Percentiles rank a stretch among this genome's conserved stretches.
Conservation (phyloP, 2,329 filamentous ascomycete species). For the Monilinia fructigena region DNA sequence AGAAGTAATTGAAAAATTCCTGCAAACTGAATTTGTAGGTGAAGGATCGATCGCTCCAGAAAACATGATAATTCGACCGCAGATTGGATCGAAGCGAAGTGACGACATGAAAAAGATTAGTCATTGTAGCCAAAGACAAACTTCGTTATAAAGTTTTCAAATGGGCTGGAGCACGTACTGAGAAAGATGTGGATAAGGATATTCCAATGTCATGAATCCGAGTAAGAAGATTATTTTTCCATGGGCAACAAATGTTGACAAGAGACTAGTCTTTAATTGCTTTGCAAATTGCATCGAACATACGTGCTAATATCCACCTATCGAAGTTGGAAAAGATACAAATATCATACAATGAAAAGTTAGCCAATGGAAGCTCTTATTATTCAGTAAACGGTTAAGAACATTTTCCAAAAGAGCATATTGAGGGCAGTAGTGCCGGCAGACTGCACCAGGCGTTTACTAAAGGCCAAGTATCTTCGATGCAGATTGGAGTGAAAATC, state of each 20-base stretch:
- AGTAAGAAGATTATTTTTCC: neutral
- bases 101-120: conserved; percentile 30
- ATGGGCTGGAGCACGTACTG: conserved; percentile 9
- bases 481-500: neutral
- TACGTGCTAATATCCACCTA: neutral
- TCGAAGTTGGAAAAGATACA: neutral
- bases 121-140: conserved; percentile 34
- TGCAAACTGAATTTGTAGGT: conserved; percentile 25
- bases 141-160: conserved; percentile 37
- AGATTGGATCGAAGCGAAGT: conserved; percentile 16
- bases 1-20: conserved; percentile 28
- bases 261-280: neutral
- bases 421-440: neutral
- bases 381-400: neutral
- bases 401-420: neutral
- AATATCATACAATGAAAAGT: neutral
- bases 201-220: conserved; percentile 32
- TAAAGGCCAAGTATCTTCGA: conserved; percentile 1
- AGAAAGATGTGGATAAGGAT: conserved; percentile 27
- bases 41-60: conserved; percentile 32
- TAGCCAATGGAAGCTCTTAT: neutral
- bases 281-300: neutral
- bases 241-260: neutral
- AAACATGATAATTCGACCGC: conserved; percentile 33
- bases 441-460: conserved; percentile 2